phyloP scores from a whole-genome alignment of 495 filamentous ascomycete species.

The Penicillium taxi region DNA sequence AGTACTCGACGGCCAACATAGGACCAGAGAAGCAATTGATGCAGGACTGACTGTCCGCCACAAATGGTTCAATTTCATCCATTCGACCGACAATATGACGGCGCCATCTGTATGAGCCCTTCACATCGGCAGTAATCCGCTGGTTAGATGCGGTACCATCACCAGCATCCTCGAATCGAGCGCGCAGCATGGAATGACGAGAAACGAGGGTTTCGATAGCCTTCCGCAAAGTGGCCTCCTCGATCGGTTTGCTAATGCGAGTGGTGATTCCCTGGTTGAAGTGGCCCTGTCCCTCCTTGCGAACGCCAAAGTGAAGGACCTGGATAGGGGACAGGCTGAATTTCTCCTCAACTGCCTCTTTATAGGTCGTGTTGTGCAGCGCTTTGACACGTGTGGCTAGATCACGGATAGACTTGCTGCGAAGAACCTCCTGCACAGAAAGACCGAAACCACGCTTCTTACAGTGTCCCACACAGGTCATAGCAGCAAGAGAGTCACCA shows the following conservation, averaged over 20 bases:
- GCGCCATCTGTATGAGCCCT: slow-evolving; percentile 31
- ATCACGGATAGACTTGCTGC: slow-evolving; percentile 38
- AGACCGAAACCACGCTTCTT: slow-evolving; percentile 46
- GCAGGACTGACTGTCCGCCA: slow-evolving; percentile 34
- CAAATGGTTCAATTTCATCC: slow-evolving; percentile 21
- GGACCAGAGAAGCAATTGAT: slow-evolving; percentile 40
- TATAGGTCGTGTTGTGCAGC: slow-evolving; percentile 25
- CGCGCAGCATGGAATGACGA: slow-evolving; percentile 67
- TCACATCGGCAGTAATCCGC: slow-evolving; percentile 29
- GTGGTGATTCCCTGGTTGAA: slow-evolving; percentile 67
- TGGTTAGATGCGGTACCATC: slow-evolving; percentile 25
- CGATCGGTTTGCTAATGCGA: slow-evolving; percentile 43
- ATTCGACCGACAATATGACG: slow-evolving; percentile 15
- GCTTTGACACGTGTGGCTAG: slow-evolving; percentile 29
- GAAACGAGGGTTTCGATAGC: slow-evolving; percentile 52
- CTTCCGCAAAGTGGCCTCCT: slow-evolving; percentile 38
- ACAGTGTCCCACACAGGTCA: slow-evolving; percentile 51
- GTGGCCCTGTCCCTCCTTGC: slow-evolving; percentile 50
- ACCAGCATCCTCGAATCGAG: slow-evolving; percentile 44
- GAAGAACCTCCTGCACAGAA: slow-evolving; percentile 46
- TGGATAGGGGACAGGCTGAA: slow-evolving; percentile 69
- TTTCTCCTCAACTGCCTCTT: slow-evolving; percentile 36
- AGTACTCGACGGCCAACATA: slow-evolving; percentile 37
- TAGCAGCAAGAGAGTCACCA: slow-evolving; percentile 63
- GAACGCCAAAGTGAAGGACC: slow-evolving; percentile 55